These are phyloP conservation scores for Fraxinus albicans DNA, from an alignment of 305 asterid species.

Conservation along the genomic window DNA sequence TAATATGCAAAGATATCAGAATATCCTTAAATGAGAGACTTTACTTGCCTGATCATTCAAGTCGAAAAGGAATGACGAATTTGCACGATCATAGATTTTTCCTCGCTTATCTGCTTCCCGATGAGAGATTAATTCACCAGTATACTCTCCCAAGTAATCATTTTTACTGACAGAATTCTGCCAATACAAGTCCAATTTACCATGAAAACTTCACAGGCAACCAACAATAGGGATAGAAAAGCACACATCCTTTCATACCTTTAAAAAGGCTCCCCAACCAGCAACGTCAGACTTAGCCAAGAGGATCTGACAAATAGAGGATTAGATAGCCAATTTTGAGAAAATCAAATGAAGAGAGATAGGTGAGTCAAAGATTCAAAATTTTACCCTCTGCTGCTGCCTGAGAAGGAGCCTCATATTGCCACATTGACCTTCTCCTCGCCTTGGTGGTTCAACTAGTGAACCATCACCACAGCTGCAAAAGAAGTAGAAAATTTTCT, in stretches of 20 bases:
- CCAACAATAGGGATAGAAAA: slow-evolving; percentile 8
- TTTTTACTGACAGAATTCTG: slow-evolving; percentile 89
- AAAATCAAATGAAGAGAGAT: slow-evolving; percentile 10
- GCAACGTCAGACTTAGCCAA: slow-evolving; percentile 87
- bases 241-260: slow-evolving; percentile 47
- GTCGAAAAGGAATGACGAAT: slow-evolving; percentile 94
- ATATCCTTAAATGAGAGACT: background rate
- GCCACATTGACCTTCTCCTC: slow-evolving; percentile 93
- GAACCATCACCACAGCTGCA: slow-evolving; percentile 94
- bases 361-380: slow-evolving; percentile 12
- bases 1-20: background rate
- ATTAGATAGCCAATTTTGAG: slow-evolving; percentile 2
- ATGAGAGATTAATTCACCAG: slow-evolving; percentile 96
- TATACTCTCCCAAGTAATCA: slow-evolving; percentile 96
- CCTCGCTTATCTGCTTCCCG: slow-evolving; percentile 99
- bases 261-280: slow-evolving; percentile 99
- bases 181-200: slow-evolving; percentile 16
- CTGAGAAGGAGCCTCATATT: slow-evolving; percentile 96
- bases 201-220: slow-evolving; percentile 6
- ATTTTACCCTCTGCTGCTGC: slow-evolving; percentile 88
- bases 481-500: slow-evolving; percentile 18
- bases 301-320: slow-evolving; percentile 56
- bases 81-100: slow-evolving; percentile 89
- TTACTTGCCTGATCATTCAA: slow-evolving; percentile 88
- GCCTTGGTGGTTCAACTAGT: slow-evolving; percentile 80